Conservation (phyloP, 73 alveolate genomes). For the Strombidium stylifer region DNA sequence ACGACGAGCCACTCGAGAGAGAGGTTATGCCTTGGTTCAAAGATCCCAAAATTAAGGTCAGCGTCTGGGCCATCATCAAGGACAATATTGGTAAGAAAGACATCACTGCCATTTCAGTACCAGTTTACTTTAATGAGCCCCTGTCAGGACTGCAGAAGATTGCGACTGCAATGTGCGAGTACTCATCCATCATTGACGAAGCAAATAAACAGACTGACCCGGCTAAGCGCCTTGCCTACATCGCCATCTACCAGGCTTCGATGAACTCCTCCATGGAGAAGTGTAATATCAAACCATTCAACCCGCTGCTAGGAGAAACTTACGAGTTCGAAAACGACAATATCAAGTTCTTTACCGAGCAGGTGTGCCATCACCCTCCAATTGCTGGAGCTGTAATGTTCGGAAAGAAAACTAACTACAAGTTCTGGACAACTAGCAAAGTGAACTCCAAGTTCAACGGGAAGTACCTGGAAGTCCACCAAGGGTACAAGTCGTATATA, state of each 20-base stretch:
- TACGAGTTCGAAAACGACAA: constrained; percentile 70
- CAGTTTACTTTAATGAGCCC: constrained; percentile 96
- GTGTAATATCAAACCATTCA: constrained; percentile 75
- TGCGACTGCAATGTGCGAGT: constrained; percentile 23
- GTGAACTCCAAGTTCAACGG: constrained; percentile 73
- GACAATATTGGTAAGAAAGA: constrained; percentile 48
- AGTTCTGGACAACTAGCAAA: constrained; percentile 38
- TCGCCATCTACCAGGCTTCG: constrained; percentile 40
- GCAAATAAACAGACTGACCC: constrained; percentile 43
- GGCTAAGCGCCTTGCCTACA: constrained; percentile 50
- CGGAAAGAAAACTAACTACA: too few species aligned
- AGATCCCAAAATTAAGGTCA: constrained; percentile 47
- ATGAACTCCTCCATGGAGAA: constrained; percentile 18
- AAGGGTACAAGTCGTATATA: constrained; percentile 13
- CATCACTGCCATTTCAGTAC: constrained; percentile 76
- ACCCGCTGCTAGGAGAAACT: constrained; percentile 92
- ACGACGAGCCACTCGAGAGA: constrained; percentile 30
- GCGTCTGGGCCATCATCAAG: constrained; percentile 57
- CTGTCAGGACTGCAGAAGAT: constrained; percentile 49
- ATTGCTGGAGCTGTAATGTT: too few species aligned
- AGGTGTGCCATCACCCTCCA: constrained; percentile 96
- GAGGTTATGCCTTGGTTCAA: constrained; percentile 28
- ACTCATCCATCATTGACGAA: constrained; percentile 48
- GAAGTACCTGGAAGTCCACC: constrained; percentile 48
- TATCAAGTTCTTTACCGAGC: constrained; percentile 80